phyloP scores from a whole-genome alignment of 176 grass and related monocot genomes.

The Oryza meyeriana region DNA sequence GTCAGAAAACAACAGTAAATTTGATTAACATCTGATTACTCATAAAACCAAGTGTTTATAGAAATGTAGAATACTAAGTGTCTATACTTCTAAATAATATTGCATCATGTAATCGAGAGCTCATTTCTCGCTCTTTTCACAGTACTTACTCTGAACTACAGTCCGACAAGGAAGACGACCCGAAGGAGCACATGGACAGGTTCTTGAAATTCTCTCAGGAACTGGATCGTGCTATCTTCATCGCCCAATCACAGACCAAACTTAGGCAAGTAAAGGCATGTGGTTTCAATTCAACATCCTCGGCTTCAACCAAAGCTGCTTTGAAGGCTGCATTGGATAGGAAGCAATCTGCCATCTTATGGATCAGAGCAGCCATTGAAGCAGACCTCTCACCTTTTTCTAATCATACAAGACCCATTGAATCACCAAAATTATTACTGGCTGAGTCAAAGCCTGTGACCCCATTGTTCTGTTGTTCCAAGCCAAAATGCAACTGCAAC shows the following conservation, averaged over 20 bases:
- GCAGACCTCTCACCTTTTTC: slow-evolving; percentile 57
- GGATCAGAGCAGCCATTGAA: slow-evolving; percentile 76
- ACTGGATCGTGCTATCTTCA: slow-evolving; percentile 53
- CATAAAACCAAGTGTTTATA: background rate
- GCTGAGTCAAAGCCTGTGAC: slow-evolving; percentile 25
- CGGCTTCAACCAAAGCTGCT: slow-evolving; percentile 30
- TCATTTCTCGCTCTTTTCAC: slow-evolving; percentile 9
- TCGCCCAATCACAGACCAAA: slow-evolving; percentile 54
- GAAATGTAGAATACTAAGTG: background rate
- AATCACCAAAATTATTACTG: slow-evolving; percentile 7
- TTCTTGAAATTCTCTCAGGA: slow-evolving; percentile 72
- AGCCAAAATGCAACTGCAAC: slow-evolving; percentile 46
- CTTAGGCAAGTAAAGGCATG: slow-evolving; percentile 34
- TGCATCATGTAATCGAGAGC: background rate
- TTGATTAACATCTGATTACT: background rate
- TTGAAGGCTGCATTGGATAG: slow-evolving; percentile 57
- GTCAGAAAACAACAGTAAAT: background rate
- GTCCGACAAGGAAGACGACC: slow-evolving; percentile 68
- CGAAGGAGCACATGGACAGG: slow-evolving; percentile 58
- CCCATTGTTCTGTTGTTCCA: slow-evolving; percentile 45
- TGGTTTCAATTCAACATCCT: slow-evolving; percentile 17
- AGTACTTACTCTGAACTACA: slow-evolving; percentile 76
- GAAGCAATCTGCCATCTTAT: slow-evolving; percentile 61
- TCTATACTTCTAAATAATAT: background rate
- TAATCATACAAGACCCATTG: slow-evolving; percentile 30